A percentile compares a stretch with the other conserved stretches of the same genome.
phyloP scores from a whole-genome alignment of 768 basidiomycete genomes.

The Zangia roseola region DNA sequence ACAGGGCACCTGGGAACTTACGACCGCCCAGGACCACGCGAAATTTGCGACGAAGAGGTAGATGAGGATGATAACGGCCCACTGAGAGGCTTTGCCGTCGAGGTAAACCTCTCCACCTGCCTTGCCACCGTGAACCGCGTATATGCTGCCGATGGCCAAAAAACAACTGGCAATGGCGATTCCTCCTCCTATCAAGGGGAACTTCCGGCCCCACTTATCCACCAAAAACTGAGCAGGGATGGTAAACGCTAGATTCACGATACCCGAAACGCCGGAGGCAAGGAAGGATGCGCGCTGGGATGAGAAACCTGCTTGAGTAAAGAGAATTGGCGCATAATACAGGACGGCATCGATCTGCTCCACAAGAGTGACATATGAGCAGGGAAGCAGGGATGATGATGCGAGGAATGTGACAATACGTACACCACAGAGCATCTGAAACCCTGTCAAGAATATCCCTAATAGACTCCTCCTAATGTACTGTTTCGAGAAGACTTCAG shows the following conservation, averaged over 20 bases:
- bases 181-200: constrained; percentile 44
- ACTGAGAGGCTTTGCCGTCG: constrained; percentile 25
- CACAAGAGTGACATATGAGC: not conserved
- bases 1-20: constrained; percentile 9
- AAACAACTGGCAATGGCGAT: constrained; percentile 37
- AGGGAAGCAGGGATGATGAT: not conserved
- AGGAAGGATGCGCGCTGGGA: constrained; percentile 47
- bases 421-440: constrained; percentile 38
- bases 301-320: constrained; percentile 50
- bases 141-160: constrained; percentile 44
- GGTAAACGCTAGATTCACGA: constrained; percentile 41
- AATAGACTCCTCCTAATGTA: constrained; percentile 36
- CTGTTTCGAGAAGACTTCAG: constrained; percentile 29
- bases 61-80: constrained; percentile 45
- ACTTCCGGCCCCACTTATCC: constrained; percentile 38
- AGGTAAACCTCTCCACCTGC: constrained; percentile 23
- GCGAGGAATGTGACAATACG: not conserved
- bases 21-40: constrained; percentile 45
- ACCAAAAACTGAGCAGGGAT: constrained; percentile 34
- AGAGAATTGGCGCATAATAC: constrained; percentile 47
- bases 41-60: constrained; percentile 47
- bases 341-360: constrained; percentile 27
- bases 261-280: constrained; percentile 49
- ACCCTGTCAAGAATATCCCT: constrained; percentile 32
- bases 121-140: constrained; percentile 39